These are phyloP conservation scores for Herpotrichia juniperi DNA, from an alignment of 2,329 filamentous ascomycete genomes.

Conservation along the genomic window DNA sequence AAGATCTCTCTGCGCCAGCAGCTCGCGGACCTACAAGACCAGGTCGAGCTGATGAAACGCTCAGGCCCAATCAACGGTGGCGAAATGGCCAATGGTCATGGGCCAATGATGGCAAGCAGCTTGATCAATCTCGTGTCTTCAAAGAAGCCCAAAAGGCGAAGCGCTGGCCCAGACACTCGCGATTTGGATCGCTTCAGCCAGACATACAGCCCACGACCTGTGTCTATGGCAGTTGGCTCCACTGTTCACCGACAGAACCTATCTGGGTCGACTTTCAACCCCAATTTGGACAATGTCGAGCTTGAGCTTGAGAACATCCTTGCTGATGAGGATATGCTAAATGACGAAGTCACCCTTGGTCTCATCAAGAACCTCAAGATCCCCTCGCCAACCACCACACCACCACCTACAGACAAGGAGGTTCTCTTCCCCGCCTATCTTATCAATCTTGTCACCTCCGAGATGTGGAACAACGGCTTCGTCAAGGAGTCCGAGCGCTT, in stretches of 20 bases:
- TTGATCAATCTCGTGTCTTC: slow-evolving; percentile 96
- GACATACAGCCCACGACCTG: slow-evolving; percentile 90
- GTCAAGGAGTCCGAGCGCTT: slow-evolving; percentile 99
- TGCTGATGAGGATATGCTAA: slow-evolving; percentile 92
- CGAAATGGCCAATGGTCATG: slow-evolving; percentile 69
- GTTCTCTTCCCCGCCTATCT: slow-evolving; percentile 98
- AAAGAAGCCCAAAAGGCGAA: slow-evolving; percentile 95
- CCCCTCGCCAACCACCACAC: slow-evolving; percentile 82
- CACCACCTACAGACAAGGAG: slow-evolving; percentile 95
- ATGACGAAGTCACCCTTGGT: slow-evolving; percentile 96
- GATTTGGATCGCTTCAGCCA: slow-evolving; percentile 89
- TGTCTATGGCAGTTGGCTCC: slow-evolving; percentile 86
- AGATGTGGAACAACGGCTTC: slow-evolving; percentile 99
- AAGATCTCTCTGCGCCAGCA: slow-evolving; percentile 86
- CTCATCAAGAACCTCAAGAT: slow-evolving; percentile 97
- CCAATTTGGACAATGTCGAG: slow-evolving; percentile 88
- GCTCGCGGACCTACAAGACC: slow-evolving; percentile 86
- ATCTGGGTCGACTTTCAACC: slow-evolving; percentile 77
- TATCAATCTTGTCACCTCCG: slow-evolving; percentile 97
- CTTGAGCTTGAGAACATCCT: slow-evolving; percentile 92
- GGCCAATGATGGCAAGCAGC: slow-evolving; percentile 64
- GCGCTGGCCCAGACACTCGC: slow-evolving; percentile 83
- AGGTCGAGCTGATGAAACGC: slow-evolving; percentile 85
- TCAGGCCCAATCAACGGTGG: slow-evolving; percentile 71
- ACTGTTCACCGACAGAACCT: slow-evolving; percentile 71